A percentile compares a stretch with the other conserved stretches of the same genome.
phyloP scores from a whole-genome alignment of 2,329 filamentous ascomycete genomes.

The Didymella glomerata region DNA sequence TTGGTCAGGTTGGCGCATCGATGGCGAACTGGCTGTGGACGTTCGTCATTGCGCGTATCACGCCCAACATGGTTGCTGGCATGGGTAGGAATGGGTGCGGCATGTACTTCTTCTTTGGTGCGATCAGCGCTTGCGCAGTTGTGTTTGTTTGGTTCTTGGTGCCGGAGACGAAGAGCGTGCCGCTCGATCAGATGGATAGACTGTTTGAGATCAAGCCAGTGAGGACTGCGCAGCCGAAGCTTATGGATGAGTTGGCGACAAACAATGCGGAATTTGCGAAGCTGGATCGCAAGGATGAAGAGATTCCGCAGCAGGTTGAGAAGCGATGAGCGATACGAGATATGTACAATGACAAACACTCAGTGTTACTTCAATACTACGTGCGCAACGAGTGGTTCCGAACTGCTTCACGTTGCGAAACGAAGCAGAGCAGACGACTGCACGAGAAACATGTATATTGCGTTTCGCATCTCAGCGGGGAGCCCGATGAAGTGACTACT shows the following conservation, averaged over 20 bases:
- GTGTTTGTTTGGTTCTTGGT: constrained; percentile 53
- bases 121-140: constrained; percentile 56
- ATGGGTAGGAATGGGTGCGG: constrained; percentile 53
- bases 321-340: constrained; percentile 1
- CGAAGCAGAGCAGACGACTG: no score
- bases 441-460: no score
- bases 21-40: constrained; percentile 78
- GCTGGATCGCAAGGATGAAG: constrained; percentile 19
- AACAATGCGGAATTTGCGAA: constrained; percentile 18
- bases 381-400: no score
- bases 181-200: constrained; percentile 59
- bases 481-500: no score
- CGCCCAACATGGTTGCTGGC: constrained; percentile 67
- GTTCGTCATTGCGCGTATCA: constrained; percentile 74
- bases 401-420: no score
- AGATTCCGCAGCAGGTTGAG: constrained; percentile 11
- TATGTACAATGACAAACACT: neutral
- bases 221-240: constrained; percentile 47
- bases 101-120: constrained; percentile 59
- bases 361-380: no score
- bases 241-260: constrained; percentile 22
- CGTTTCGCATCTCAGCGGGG: no score
- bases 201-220: constrained; percentile 57
- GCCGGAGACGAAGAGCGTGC: constrained; percentile 57
- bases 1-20: constrained; percentile 68